These are phyloP conservation scores for Trapa bicornis DNA, from an alignment of 345 rosid species.

Conservation along the genomic window DNA sequence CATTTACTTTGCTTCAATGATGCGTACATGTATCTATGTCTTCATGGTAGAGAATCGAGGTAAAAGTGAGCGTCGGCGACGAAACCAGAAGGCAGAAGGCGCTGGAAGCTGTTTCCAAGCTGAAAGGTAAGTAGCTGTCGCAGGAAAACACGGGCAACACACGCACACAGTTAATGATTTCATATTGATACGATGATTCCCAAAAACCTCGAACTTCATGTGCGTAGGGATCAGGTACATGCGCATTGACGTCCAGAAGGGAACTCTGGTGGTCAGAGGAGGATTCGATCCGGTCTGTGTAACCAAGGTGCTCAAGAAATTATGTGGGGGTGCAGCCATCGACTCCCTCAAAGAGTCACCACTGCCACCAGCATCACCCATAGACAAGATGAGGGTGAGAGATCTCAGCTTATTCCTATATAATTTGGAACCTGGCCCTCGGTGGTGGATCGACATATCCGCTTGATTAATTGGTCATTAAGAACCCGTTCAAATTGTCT, in stretches of 20 bases:
- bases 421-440: too few species aligned
- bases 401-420: too few species aligned
- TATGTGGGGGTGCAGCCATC: neutral
- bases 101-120: neutral
- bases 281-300: conserved; percentile 6
- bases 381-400: too few species aligned
- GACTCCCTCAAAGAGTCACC: too few species aligned
- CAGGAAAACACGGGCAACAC: neutral
- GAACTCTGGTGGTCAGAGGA: conserved; percentile 8
- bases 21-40: too few species aligned
- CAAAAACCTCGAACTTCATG: neutral
- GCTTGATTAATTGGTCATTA: too few species aligned
- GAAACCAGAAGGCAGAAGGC: neutral
- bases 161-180: neutral
- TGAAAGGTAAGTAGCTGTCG: neutral
- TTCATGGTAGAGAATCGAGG: neutral
- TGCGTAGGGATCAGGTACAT: conserved; percentile 5
- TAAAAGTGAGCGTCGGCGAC: neutral
- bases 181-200: too few species aligned
- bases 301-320: conserved; percentile 5
- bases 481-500: too few species aligned
- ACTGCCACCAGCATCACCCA: too few species aligned
- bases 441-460: too few species aligned
- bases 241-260: conserved; percentile 3
- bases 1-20: neutral